phyloP scores from a whole-genome alignment of 805 yeast genomes.

The Torulaspora maleeae region DNA sequence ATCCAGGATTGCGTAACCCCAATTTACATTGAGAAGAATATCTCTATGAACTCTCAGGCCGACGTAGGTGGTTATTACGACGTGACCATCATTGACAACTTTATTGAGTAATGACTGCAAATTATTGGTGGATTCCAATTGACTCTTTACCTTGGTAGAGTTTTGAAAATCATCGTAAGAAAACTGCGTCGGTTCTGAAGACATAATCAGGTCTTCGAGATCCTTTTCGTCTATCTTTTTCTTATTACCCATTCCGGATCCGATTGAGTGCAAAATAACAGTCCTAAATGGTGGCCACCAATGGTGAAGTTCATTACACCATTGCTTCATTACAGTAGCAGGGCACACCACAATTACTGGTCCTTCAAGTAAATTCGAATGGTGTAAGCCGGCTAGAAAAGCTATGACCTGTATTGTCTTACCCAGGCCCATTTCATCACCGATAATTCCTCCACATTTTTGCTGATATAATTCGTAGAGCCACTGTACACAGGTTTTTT shows the following conservation, averaged over 20 bases:
- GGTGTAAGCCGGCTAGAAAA: conserved; percentile 85
- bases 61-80: conserved; percentile 85
- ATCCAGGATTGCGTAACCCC: conserved; percentile 91
- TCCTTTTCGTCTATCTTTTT: conserved; percentile 42
- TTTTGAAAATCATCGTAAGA: conserved; percentile 40
- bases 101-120: conserved; percentile 40
- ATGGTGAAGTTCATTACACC: conserved; percentile 93
- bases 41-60: conserved; percentile 70
- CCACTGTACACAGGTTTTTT: conserved; percentile 97
- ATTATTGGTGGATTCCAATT: conserved; percentile 28
- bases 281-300: conserved; percentile 98
- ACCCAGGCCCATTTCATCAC: conserved; percentile 98
- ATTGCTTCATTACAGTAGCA: conserved; percentile 91
- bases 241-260: conserved; percentile 65
- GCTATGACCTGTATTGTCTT: conserved; percentile 91
- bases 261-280: conserved; percentile 85
- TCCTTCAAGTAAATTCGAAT: conserved; percentile 64
- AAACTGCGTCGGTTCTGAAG: conserved; percentile 38
- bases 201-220: conserved; percentile 45
- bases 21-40: conserved; percentile 55
- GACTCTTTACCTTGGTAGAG: conserved; percentile 28
- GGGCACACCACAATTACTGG: conserved; percentile 92
- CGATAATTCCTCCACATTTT: conserved; percentile 89
- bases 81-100: conserved; percentile 68
- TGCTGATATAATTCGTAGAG: conserved; percentile 89